A percentile compares a stretch with the other conserved stretches of the same genome.
These are phyloP conservation scores for Peribolospora baueri DNA, from an alignment of 768 basidiomycete genomes.

Conservation along the genomic window DNA sequence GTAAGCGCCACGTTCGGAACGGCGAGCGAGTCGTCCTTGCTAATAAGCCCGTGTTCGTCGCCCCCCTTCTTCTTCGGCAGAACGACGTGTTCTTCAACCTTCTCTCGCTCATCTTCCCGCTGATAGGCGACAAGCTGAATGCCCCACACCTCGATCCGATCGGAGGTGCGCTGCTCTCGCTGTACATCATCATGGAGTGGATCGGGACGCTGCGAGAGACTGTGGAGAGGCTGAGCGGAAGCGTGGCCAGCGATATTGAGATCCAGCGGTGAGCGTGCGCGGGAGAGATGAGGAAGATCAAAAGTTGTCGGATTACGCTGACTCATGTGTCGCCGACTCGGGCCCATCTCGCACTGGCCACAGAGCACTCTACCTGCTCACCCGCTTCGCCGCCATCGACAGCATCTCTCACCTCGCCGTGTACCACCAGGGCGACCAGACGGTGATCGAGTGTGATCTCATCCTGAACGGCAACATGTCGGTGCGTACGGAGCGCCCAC, in stretches of 20 bases:
- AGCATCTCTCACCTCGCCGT: slow-evolving; percentile 18
- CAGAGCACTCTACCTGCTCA: slow-evolving; percentile 20
- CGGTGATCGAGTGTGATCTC: slow-evolving; percentile 12
- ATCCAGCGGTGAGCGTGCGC: slow-evolving; percentile 5
- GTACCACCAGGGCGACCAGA: slow-evolving; percentile 21
- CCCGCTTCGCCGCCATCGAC: slow-evolving; percentile 21
- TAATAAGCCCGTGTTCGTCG: not conserved
- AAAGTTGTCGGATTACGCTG: slow-evolving; percentile 13
- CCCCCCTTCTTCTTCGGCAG: not conserved
- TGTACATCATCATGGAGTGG: slow-evolving; percentile 22
- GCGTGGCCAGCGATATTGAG: slow-evolving; percentile 5
- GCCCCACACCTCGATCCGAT: slow-evolving; percentile 21
- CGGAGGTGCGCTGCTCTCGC: slow-evolving; percentile 21
- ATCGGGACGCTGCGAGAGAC: slow-evolving; percentile 19
- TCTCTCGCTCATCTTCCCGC: slow-evolving; percentile 23
- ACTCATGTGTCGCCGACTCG: slow-evolving; percentile 7
- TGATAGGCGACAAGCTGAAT: slow-evolving; percentile 14
- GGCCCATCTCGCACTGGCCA: slow-evolving; percentile 13
- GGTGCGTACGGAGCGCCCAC: slow-evolving; percentile 9
- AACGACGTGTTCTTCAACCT: slow-evolving; percentile 21
- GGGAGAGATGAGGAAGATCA: not conserved
- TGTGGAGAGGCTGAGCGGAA: slow-evolving; percentile 18
- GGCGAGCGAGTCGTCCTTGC: not conserved
- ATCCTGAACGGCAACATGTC: slow-evolving; percentile 6
- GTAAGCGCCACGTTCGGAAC: slow-evolving; percentile 4